phyloP scores from a whole-genome alignment of 2,329 filamentous ascomycete genomes.

The Thielaviopsis musarum region DNA sequence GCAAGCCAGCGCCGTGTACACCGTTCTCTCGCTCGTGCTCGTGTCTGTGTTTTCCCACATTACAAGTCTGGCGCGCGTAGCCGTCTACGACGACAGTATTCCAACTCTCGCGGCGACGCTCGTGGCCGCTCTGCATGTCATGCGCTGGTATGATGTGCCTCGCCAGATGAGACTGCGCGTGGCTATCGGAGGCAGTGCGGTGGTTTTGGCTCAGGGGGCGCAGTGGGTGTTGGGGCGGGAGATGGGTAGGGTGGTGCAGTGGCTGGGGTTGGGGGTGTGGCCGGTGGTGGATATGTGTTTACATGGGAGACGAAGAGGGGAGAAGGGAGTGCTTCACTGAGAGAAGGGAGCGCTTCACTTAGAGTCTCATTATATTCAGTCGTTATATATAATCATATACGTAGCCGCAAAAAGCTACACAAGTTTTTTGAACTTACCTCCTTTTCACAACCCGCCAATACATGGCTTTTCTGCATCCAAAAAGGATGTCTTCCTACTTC shows the following conservation, averaged over 20 bases:
- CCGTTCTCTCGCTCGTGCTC: slow-evolving; percentile 10
- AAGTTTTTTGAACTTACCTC: not conserved
- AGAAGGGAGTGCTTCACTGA: not conserved
- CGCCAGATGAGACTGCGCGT: not conserved
- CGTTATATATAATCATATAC: not conserved
- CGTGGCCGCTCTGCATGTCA: not conserved
- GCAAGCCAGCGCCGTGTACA: slow-evolving; percentile 19
- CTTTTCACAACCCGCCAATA: not conserved
- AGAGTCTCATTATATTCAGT: no score
- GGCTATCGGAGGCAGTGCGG: not conserved
- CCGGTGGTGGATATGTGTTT: not conserved
- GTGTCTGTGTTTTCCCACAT: not conserved
- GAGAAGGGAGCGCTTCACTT: no score
- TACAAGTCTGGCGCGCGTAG: no score
- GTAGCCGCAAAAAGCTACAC: not conserved
- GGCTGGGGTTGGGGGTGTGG: not conserved
- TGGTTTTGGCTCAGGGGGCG: not conserved
- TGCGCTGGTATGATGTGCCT: not conserved
- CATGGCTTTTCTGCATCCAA: not conserved
- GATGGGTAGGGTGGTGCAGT: not conserved
- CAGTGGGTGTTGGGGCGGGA: not conserved
- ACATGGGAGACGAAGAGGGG: not conserved
- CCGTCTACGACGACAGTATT: no score
- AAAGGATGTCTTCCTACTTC: slow-evolving; percentile 14
- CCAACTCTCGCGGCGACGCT: not conserved